phyloP scores from a whole-genome alignment of 495 filamentous ascomycete genomes.

The Penicillium alfredii region DNA sequence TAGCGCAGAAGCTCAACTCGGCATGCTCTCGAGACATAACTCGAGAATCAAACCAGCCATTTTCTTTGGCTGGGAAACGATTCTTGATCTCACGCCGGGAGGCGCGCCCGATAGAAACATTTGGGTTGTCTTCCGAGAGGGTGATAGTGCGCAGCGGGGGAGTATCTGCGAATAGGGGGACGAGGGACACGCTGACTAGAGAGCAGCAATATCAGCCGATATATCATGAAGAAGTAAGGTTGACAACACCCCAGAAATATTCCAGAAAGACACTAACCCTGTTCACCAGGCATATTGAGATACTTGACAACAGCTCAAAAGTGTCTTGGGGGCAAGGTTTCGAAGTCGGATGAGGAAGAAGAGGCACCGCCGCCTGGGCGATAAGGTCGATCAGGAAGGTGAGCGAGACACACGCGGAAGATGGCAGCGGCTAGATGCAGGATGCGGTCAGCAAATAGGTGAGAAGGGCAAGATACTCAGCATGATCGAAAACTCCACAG shows the following conservation, averaged over 20 bases:
- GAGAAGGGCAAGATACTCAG: neutral
- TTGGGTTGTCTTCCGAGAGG: constrained; percentile 19
- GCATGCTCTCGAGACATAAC: constrained; percentile 82
- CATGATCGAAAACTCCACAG: neutral
- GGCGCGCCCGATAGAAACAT: constrained; percentile 49
- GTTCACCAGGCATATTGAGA: no score
- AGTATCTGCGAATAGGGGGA: constrained; percentile 15
- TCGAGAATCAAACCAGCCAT: constrained; percentile 72
- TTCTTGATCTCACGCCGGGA: constrained; percentile 53
- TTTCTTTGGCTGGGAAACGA: constrained; percentile 45
- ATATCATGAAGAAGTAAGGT: neutral
- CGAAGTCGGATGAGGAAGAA: no score
- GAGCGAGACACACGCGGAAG: neutral
- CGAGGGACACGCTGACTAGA: constrained; percentile 27
- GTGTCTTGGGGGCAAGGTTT: no score
- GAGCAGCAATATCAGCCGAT: constrained; percentile 10
- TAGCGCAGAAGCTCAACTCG: constrained; percentile 40
- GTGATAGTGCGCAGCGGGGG: constrained; percentile 27
- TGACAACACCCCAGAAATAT: neutral
- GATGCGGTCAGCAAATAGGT: neutral
- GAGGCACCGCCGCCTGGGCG: no score
- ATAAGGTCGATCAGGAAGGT: no score
- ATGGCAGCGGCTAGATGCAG: neutral
- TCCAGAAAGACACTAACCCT: no score
- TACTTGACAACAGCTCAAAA: no score